These are phyloP conservation scores for Podospora appendiculata DNA, from an alignment of 495 filamentous ascomycete species.

Conservation along the genomic window DNA sequence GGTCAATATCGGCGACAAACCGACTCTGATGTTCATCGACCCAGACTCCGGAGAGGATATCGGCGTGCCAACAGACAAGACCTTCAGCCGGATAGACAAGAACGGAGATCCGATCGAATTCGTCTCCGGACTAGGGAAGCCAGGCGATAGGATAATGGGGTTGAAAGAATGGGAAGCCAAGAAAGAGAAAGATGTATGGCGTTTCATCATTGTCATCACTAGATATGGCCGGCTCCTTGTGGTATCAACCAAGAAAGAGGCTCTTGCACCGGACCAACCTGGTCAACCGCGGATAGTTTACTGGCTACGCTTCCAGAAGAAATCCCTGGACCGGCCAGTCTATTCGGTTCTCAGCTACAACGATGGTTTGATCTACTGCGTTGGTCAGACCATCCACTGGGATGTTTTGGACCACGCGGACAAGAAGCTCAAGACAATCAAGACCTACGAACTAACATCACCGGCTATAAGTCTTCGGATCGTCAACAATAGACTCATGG, in stretches of 20 bases:
- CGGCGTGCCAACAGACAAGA: constrained; percentile 29
- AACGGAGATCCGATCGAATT: constrained; percentile 21
- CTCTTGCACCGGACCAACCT: neutral
- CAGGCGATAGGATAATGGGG: constrained; percentile 29
- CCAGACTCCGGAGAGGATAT: constrained; percentile 39
- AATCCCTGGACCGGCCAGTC: constrained; percentile 26
- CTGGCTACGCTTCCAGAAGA: constrained; percentile 35
- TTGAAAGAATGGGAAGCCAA: constrained; percentile 41
- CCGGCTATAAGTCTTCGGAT: constrained; percentile 33
- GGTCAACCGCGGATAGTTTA: constrained; percentile 25
- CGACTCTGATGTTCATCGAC: constrained; percentile 40
- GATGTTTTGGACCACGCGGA: constrained; percentile 35
- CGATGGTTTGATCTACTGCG: constrained; percentile 38
- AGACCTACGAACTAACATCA: constrained; percentile 31
- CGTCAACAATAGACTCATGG: constrained; percentile 32
- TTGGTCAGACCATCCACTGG: constrained; percentile 34
- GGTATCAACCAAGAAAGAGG: constrained; percentile 25
- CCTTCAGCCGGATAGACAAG: constrained; percentile 22
- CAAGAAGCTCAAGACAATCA: constrained; percentile 33
- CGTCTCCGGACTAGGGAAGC: constrained; percentile 34
- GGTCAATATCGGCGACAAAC: constrained; percentile 26
- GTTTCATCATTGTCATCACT: constrained; percentile 36
- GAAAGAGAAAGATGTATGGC: constrained; percentile 30
- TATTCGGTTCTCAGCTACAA: constrained; percentile 34
- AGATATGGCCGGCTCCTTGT: constrained; percentile 36